Percentiles rank a stretch among this genome's conserved stretches.
These are phyloP conservation scores for Scedosporium apiospermum DNA, from an alignment of 2,329 filamentous ascomycete genomes.

Conservation along the genomic window DNA sequence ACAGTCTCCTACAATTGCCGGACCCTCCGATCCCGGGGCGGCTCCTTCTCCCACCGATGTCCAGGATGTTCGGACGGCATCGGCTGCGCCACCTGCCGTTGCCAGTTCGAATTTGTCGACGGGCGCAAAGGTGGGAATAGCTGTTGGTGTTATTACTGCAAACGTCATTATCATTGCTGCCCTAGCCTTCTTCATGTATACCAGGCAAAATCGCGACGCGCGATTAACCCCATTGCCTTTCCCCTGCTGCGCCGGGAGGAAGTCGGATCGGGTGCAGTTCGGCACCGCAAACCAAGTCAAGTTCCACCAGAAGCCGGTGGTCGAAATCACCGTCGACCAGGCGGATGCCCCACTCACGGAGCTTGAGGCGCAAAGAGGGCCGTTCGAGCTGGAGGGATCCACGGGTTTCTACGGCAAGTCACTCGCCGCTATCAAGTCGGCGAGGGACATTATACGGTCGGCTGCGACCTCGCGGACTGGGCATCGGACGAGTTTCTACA, in stretches of 20 bases:
- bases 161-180: background rate
- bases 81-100: no score
- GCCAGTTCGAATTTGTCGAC: background rate
- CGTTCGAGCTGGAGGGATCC: background rate
- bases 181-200: background rate
- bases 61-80: background rate
- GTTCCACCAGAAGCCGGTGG: background rate
- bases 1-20: background rate
- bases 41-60: background rate
- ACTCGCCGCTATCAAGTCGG: background rate
- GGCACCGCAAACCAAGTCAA: background rate
- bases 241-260: no score
- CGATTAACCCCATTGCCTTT: no score
- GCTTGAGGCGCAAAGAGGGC: background rate
- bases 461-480: background rate
- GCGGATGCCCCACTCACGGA: background rate
- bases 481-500: background rate
- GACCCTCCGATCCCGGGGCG: background rate
- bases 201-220: no score
- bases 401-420: background rate
- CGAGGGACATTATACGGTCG: background rate
- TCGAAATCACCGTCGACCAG: background rate
- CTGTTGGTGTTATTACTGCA: background rate
- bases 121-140: background rate
- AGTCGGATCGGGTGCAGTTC: background rate